phyloP scores from a whole-genome alignment of 179 eudicot genomes.

The Vitellaria paradoxa region DNA sequence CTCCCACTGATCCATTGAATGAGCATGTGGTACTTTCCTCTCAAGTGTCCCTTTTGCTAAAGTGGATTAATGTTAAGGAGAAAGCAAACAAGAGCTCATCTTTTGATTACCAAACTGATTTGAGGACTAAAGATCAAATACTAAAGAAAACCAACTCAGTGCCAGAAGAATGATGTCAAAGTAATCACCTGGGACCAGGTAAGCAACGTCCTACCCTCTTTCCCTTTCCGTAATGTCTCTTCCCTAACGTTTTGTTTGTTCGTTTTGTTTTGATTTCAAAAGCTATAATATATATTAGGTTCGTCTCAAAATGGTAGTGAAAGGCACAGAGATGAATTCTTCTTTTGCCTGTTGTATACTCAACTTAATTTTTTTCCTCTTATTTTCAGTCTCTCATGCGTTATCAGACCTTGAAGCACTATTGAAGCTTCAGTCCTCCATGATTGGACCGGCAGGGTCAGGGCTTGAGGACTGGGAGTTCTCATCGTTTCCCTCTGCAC shows the following conservation, averaged over 20 bases:
- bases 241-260: not conserved
- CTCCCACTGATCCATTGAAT: not conserved
- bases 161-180: not conserved
- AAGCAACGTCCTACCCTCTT: not conserved
- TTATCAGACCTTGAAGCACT: constrained; percentile 47
- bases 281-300: not conserved
- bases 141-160: not conserved
- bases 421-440: constrained; percentile 48
- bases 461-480: constrained; percentile 54
- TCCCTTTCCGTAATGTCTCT: not conserved
- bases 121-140: not conserved
- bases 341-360: not conserved
- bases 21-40: not conserved
- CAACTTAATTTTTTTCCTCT: not conserved
- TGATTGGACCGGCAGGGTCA: constrained; percentile 33
- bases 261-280: not conserved
- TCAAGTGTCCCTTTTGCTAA: not conserved
- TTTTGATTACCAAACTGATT: not conserved
- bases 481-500: constrained; percentile 27
- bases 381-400: constrained; percentile 10
- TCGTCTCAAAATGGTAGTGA: not conserved
- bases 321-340: not conserved
- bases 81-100: constrained; percentile 1
- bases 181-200: not conserved
- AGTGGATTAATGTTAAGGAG: not conserved